Evolutionary conservation across 1,139 yeast genomes (phyloP).

Genomic region (Saccharomyces pastorianus): DNA sequence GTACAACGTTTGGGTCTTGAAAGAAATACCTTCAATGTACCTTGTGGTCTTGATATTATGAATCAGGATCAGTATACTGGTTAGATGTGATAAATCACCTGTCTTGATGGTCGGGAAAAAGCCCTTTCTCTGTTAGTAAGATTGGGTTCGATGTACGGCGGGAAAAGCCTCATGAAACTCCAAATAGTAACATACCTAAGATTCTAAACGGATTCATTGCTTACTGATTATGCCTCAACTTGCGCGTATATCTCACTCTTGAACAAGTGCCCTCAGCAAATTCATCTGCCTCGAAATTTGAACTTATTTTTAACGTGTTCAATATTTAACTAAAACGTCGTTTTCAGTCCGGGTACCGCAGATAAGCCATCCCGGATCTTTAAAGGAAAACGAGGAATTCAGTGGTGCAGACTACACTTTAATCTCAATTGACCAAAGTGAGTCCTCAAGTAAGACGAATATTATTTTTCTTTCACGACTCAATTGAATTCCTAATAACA

Average conservation of each 20-base stretch:
- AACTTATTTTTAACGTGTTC: background rate
- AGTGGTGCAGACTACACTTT: background rate
- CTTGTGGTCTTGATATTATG: slow-evolving; percentile 57
- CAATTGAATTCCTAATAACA: background rate
- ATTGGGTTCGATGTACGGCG: background rate
- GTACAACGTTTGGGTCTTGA: slow-evolving; percentile 80
- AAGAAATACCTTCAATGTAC: slow-evolving; percentile 76
- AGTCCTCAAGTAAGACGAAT: background rate
- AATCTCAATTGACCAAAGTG: background rate
- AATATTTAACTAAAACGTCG: background rate
- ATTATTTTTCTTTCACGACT: background rate
- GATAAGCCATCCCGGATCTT: background rate
- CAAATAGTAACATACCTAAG: slow-evolving; percentile 17
- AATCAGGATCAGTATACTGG: slow-evolving; percentile 67
- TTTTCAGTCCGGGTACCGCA: background rate
- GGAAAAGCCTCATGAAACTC: background rate
- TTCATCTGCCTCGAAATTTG: background rate
- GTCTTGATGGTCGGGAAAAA: background rate
- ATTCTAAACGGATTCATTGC: slow-evolving; percentile 45
- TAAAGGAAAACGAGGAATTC: background rate
- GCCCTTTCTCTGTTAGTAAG: slow-evolving; percentile 1
- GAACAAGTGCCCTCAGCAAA: background rate
- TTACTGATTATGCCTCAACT: background rate
- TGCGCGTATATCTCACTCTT: slow-evolving; percentile 4
- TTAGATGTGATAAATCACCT: slow-evolving; percentile 78